A percentile compares a stretch with the other conserved stretches of the same genome.
Conservation (phyloP, 2,329 filamentous ascomycete species). For the Plectosphaerella cucumerina region DNA sequence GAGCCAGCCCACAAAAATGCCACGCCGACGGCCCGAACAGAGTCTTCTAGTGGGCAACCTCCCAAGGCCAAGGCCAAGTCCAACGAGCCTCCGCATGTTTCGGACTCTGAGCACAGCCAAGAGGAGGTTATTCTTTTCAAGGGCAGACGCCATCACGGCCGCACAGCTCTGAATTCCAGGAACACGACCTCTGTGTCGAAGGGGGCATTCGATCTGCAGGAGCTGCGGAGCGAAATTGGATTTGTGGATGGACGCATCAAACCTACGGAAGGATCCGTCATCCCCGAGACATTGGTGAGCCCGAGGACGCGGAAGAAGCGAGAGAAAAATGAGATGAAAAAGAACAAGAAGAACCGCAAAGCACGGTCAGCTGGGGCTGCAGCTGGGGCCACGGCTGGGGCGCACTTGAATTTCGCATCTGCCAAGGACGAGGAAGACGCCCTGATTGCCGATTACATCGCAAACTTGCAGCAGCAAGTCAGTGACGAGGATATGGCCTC, state of each 20-base stretch:
- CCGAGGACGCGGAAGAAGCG: constrained; percentile 4
- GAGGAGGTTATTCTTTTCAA: constrained; percentile 71
- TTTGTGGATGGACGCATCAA: constrained; percentile 16
- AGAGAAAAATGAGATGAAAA: constrained; percentile 10
- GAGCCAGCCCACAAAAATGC: constrained; percentile 9
- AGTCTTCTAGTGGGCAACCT: background rate
- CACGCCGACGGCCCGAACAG: too few relatives aligned
- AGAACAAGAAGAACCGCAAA: constrained; percentile 2
- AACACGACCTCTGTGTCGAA: constrained; percentile 5
- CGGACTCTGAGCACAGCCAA: constrained; percentile 52
- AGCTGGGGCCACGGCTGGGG: too few relatives aligned
- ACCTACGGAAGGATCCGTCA: too few relatives aligned
- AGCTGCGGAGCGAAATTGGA: constrained; percentile 27
- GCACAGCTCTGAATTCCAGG: constrained; percentile 8
- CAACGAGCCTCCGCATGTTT: constrained; percentile 10
- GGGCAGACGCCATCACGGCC: constrained; percentile 38
- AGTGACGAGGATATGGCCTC: constrained; percentile 31
- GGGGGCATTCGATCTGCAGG: constrained; percentile 12
- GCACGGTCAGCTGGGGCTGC: background rate
- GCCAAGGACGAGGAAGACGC: constrained; percentile 44
- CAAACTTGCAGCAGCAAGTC: constrained; percentile 50
- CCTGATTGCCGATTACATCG: constrained; percentile 65
- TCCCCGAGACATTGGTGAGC: too few relatives aligned
- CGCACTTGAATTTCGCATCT: background rate
- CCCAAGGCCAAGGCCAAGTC: background rate